Evolutionary conservation across 2,329 filamentous ascomycete species (phyloP).

Genomic region (Talaromyces sp.): DNA sequence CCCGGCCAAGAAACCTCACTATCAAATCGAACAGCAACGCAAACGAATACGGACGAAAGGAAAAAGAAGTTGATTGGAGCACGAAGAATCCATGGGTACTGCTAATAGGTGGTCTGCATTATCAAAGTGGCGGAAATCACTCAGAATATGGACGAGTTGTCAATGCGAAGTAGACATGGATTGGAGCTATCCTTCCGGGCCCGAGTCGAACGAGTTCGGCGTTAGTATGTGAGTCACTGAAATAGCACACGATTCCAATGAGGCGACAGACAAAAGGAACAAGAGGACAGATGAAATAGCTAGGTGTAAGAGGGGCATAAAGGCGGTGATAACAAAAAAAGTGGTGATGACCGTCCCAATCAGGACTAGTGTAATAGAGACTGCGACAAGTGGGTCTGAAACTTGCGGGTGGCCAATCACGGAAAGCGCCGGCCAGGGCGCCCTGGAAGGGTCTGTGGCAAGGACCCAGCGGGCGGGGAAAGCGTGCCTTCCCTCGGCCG

Average conservation of each 20-base stretch:
- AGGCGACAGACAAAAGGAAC: neutral
- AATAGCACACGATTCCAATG: neutral
- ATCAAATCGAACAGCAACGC: neutral
- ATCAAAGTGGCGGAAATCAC: neutral
- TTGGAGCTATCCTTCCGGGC: neutral
- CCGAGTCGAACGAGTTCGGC: neutral
- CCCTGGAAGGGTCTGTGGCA: neutral
- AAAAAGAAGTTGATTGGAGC: constrained; percentile 3
- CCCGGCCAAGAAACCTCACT: neutral
- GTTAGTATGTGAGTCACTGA: neutral
- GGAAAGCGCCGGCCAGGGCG: neutral
- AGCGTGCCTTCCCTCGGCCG: neutral
- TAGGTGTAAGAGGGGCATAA: neutral
- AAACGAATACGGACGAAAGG: constrained; percentile 3
- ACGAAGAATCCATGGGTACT: constrained; percentile 6
- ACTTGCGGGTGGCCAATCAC: neutral
- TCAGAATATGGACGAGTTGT: neutral
- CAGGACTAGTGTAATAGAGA: neutral
- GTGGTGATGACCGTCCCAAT: neutral
- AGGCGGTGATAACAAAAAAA: neutral
- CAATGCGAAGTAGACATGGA: neutral
- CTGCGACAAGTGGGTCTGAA: neutral
- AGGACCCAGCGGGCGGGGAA: neutral
- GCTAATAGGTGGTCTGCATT: neutral
- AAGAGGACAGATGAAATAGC: neutral